Conservation (phyloP, 352 stramenopile species). For the Globisporangium rhizosaccharum region DNA sequence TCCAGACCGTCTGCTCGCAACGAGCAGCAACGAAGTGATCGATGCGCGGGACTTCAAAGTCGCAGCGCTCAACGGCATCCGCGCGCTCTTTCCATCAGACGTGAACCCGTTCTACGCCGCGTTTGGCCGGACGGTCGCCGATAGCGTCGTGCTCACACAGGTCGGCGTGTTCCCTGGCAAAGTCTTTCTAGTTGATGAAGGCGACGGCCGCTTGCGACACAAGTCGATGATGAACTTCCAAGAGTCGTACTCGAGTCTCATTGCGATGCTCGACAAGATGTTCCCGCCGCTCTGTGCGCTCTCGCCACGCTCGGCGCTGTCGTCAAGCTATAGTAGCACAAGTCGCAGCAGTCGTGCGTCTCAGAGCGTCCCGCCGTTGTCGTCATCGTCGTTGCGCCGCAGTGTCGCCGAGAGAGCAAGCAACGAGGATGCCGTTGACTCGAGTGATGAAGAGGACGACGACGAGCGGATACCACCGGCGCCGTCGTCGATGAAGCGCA, state of each 20-base stretch:
- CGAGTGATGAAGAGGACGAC: not conserved
- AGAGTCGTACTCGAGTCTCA: slow-evolving; percentile 61
- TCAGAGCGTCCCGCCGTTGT: too few species aligned
- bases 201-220: slow-evolving; percentile 50
- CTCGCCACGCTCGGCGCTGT: slow-evolving; percentile 1
- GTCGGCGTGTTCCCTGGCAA: slow-evolving; percentile 75
- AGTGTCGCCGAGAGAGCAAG: not conserved
- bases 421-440: not conserved
- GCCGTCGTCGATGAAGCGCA: slow-evolving; percentile 7
- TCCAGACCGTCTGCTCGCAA: slow-evolving; percentile 48
- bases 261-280: slow-evolving; percentile 61
- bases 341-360: not conserved
- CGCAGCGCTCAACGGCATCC: slow-evolving; percentile 51
- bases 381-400: too few species aligned
- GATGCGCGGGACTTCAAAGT: slow-evolving; percentile 64
- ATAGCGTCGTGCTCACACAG: slow-evolving; percentile 58
- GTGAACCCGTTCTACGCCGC: slow-evolving; percentile 82
- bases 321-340: not conserved
- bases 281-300: slow-evolving; percentile 66
- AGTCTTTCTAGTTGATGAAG: slow-evolving; percentile 62
- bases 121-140: slow-evolving; percentile 58
- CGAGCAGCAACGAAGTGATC: slow-evolving; percentile 33
- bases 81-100: slow-evolving; percentile 61
- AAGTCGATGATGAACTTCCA: slow-evolving; percentile 54
- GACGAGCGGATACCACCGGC: slow-evolving; percentile 6